A percentile compares a stretch with the other conserved stretches of the same genome.
Evolutionary conservation across 2,329 filamentous ascomycete genomes (phyloP).

Genomic region (Phialophora verrucosa): DNA sequence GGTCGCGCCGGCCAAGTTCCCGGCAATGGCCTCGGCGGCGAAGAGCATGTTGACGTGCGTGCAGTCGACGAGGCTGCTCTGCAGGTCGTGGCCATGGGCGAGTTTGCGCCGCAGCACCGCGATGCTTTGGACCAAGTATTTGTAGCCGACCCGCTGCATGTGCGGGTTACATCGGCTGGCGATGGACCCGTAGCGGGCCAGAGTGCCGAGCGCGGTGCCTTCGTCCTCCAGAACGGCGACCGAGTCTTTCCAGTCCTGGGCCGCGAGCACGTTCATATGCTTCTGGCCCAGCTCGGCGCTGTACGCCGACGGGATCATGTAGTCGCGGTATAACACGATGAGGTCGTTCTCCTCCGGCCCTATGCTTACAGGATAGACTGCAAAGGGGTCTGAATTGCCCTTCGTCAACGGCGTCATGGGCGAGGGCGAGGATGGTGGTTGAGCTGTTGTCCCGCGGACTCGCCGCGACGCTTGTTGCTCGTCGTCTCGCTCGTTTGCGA

Average conservation of each 20-base stretch:
- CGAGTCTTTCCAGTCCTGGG: slow-evolving; percentile 2
- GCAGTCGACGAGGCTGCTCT: background rate
- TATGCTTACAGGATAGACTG: background rate
- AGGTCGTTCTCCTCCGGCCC: background rate
- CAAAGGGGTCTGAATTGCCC: slow-evolving; percentile 9
- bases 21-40: slow-evolving; percentile 5
- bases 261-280: slow-evolving; percentile 1
- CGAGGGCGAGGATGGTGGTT: background rate
- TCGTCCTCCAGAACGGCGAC: background rate
- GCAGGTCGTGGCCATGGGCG: background rate
- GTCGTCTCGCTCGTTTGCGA: background rate
- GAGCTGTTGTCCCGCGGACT: background rate
- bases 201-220: background rate
- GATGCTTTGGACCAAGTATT: slow-evolving; percentile 5
- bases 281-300: slow-evolving; percentile 9
- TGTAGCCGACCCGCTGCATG: background rate
- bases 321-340: slow-evolving; percentile 2
- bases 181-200: slow-evolving; percentile 5
- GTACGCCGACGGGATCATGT: slow-evolving; percentile 7
- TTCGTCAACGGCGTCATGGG: background rate
- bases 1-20: background rate
- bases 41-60: slow-evolving; percentile 9
- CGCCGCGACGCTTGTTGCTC: background rate
- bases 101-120: background rate
- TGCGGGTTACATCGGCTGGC: background rate